Evolutionary conservation across 805 yeast species (phyloP).

Genomic region (Yarrowia keelungensis): DNA sequence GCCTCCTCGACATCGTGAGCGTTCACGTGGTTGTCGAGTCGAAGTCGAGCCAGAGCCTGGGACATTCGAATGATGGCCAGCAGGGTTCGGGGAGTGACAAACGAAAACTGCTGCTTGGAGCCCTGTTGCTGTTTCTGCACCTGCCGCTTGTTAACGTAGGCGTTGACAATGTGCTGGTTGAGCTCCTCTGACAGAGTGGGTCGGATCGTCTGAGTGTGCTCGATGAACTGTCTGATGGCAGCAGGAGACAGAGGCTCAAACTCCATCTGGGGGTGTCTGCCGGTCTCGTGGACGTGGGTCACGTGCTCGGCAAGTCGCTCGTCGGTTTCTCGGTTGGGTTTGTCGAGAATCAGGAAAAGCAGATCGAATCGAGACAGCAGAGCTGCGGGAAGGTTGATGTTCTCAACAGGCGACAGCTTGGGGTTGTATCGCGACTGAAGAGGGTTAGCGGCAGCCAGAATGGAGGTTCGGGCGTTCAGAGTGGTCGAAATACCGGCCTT

Average conservation of each 20-base stretch:
- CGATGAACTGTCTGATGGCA: slow-evolving; percentile 84
- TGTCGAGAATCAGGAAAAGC: slow-evolving; percentile 83
- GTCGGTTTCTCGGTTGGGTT: slow-evolving; percentile 79
- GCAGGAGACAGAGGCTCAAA: slow-evolving; percentile 78
- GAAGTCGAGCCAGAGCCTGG: slow-evolving; percentile 90
- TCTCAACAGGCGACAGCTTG: slow-evolving; percentile 86
- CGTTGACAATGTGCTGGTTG: slow-evolving; percentile 82
- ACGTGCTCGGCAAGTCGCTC: slow-evolving; percentile 91
- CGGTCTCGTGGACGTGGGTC: slow-evolving; percentile 93
- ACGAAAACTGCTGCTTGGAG: slow-evolving; percentile 80
- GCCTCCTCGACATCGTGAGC: slow-evolving; percentile 95
- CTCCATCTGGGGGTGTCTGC: slow-evolving; percentile 75
- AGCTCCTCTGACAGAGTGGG: slow-evolving; percentile 86
- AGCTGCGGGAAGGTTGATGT: slow-evolving; percentile 96
- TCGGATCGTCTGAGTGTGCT: slow-evolving; percentile 81
- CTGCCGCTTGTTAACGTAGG: slow-evolving; percentile 91
- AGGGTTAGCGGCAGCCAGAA: slow-evolving; percentile 98
- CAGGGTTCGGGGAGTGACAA: slow-evolving; percentile 93
- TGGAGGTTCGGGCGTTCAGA: slow-evolving; percentile 91
- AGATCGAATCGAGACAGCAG: slow-evolving; percentile 93
- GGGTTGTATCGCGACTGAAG: slow-evolving; percentile 94
- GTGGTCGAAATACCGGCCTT: slow-evolving; percentile 98
- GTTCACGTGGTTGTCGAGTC: slow-evolving; percentile 76
- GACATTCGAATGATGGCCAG: slow-evolving; percentile 90
- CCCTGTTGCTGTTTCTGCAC: slow-evolving; percentile 79